These are phyloP conservation scores for Cutaneotrichosporon sp. DNA, from an alignment of 1,284 basidiomycete species.

Conservation along the genomic window DNA sequence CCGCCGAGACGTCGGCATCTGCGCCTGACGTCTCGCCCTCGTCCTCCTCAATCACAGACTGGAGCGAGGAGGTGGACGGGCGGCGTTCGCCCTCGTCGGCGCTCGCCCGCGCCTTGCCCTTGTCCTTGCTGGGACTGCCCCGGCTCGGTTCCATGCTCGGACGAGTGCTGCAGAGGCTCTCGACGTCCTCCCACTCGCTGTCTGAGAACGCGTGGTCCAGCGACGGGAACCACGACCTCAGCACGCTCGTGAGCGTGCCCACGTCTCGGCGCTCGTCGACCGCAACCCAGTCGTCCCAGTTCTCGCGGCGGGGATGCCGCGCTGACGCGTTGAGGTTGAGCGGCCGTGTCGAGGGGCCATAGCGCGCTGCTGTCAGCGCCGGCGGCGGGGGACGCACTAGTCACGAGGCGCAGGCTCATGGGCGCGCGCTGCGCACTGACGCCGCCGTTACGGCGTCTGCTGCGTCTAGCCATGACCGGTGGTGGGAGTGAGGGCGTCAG, in stretches of 20 bases:
- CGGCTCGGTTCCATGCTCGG: neutral
- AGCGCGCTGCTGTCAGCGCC: conserved; percentile 1
- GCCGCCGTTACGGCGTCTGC: neutral
- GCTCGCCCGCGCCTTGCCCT: neutral
- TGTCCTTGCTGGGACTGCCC: neutral
- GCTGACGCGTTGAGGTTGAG: neutral
- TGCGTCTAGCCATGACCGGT: neutral
- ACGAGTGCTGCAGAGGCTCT: neutral
- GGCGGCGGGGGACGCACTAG: neutral
- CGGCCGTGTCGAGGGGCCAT: neutral
- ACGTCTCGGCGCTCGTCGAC: neutral
- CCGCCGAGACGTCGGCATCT: neutral
- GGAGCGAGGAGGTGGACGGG: neutral
- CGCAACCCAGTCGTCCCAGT: conserved; percentile 1
- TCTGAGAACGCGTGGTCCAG: neutral
- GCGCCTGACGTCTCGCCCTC: neutral
- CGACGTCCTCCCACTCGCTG: neutral
- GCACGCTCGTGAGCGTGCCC: neutral
- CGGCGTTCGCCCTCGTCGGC: neutral
- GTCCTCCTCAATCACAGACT: neutral
- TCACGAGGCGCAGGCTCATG: neutral
- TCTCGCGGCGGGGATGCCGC: neutral
- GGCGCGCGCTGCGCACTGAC: conserved; percentile 2
- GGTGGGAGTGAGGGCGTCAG: neutral
- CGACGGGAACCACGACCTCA: neutral